Conservation (phyloP, 2,329 filamentous ascomycete species). For the Xylariaceae sp. region DNA sequence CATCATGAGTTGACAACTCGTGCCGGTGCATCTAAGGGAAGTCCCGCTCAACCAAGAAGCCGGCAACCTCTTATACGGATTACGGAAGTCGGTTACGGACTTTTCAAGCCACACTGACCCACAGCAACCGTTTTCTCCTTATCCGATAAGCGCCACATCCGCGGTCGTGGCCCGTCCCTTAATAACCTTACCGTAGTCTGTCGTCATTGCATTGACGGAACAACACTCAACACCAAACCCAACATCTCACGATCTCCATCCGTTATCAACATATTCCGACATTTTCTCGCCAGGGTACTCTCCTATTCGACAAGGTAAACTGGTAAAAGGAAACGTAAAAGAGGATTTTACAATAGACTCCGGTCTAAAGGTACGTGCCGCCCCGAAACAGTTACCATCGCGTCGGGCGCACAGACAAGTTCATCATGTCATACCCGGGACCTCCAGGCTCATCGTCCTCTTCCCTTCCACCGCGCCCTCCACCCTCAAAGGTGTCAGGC, state of each 20-base stretch:
- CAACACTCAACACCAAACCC: conserved; percentile 1
- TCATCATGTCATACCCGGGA: conserved; percentile 81
- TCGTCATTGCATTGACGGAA: conserved; percentile 4
- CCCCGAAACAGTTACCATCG: conserved; percentile 30
- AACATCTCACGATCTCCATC: conserved; percentile 2
- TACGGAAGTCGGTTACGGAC: neutral
- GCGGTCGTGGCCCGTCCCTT: neutral
- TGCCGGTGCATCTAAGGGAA: no score
- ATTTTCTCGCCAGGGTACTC: neutral
- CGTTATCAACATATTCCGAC: neutral
- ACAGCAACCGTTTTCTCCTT: neutral
- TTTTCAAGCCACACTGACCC: conserved; percentile 1
- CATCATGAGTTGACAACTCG: no score
- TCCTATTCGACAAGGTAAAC: neutral
- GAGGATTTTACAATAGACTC: conserved; percentile 6
- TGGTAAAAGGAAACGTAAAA: neutral
- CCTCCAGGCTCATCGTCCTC: conserved; percentile 61
- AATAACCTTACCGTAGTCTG: neutral
- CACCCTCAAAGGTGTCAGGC: conserved; percentile 47
- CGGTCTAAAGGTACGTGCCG: conserved; percentile 44
- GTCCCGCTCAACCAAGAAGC: no score
- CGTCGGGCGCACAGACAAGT: conserved; percentile 40
- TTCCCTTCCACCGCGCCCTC: conserved; percentile 74
- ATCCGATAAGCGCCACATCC: conserved; percentile 13
- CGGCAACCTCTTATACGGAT: no score